Evolutionary conservation across 2,329 filamentous ascomycete genomes (phyloP), one percentile per base, ranked within the genome.

Genomic region (Bipolaris bicolor): DNA sequence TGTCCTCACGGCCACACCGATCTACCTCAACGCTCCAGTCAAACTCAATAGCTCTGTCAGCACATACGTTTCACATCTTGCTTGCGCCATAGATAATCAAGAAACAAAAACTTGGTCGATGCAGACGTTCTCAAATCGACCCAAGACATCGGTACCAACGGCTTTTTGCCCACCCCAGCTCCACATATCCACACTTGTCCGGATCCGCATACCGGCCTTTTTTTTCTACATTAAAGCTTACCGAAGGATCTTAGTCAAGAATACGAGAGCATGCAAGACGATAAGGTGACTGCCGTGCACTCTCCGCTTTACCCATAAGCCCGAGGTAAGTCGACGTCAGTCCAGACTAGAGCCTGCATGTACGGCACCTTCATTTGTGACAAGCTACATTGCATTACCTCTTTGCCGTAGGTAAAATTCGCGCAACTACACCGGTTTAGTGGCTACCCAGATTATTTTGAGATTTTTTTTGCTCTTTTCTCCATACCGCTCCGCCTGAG

Each of bases 201-300:
- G 41, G 67, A 37, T 68, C 66, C 20, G 49, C 31, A 41, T 29
- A 52, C 49, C 43, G 29, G 43, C 58, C 60, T 54, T 33, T 50
- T 29, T 50, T 29, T 57, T 51, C 63, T 58, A 66, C 63, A 62
- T 41, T 69, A 66, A 65, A 61, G 63, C 61, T 75, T 72, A 76
- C 67, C 61, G 64, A 71, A 68, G 48, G 55, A 49, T 58, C 66
- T 75, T 75, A 75, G 73, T 75, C 71, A 76, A 69, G 47, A 41
- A 6, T 26, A 49, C 33, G 44, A 20, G 34, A 16, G 34, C 49
- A 68, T 65, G 69, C 69, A 68, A 33, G 61, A 64, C 55, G 73
- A 76, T 76, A 76, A 76, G 70, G 49, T 65, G 64, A 68, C 63
- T 57, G 60, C 61, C 58, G 50, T 55, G 58, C 41, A 55, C 52